phyloP scores from a whole-genome alignment of 2,329 filamentous ascomycete genomes.

The Aspergillus oerlinghausenensis region DNA sequence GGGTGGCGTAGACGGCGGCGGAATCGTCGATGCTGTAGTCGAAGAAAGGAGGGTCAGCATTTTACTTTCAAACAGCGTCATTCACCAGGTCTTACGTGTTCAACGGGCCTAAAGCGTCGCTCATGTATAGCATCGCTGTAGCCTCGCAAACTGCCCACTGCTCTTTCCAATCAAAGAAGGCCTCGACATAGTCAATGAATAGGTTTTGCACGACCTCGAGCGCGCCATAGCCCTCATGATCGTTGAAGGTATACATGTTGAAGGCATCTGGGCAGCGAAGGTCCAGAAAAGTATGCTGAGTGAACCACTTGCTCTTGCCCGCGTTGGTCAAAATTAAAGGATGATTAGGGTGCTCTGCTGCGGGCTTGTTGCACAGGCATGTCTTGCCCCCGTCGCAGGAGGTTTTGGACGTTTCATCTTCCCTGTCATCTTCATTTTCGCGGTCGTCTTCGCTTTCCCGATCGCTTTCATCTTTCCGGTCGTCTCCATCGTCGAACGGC shows the following conservation, averaged over 20 bases:
- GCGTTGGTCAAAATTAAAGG: conserved; percentile 3
- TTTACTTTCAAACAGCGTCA: neutral
- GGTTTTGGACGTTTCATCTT: conserved; percentile 12
- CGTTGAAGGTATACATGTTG: conserved; percentile 42
- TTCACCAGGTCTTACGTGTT: conserved; percentile 15
- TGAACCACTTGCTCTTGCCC: neutral
- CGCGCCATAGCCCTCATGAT: conserved; percentile 37
- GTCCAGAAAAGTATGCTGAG: conserved; percentile 20
- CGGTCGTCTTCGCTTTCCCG: conserved; percentile 13
- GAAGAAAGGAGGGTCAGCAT: neutral
- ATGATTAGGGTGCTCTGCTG: conserved; percentile 6
- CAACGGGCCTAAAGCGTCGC: conserved; percentile 10
- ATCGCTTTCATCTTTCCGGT: neutral
- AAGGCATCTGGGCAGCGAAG: conserved; percentile 38
- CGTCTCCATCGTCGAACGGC: neutral
- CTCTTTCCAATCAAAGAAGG: conserved; percentile 31
- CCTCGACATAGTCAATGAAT: conserved; percentile 38
- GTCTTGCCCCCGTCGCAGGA: conserved; percentile 15
- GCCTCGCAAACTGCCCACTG: conserved; percentile 42
- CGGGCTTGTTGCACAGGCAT: conserved; percentile 9
- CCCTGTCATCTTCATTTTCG: conserved; percentile 5
- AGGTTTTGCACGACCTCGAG: conserved; percentile 44
- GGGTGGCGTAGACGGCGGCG: neutral
- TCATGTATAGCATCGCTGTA: conserved; percentile 27
- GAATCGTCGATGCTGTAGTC: conserved; percentile 11